Conservation (phyloP, 805 yeast species). For the Metschnikowia noctiluminum region DNA sequence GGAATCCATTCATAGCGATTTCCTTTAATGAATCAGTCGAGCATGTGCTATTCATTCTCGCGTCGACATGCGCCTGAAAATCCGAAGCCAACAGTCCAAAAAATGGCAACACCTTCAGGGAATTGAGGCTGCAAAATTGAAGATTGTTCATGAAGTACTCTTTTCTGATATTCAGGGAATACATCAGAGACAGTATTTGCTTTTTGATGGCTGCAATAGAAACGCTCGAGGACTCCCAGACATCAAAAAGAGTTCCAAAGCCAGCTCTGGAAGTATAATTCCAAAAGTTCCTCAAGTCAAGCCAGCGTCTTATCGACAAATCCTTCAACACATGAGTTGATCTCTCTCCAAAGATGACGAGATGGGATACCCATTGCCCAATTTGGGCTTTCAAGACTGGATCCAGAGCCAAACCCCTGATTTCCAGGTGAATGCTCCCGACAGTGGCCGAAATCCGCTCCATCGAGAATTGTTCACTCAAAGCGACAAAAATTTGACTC, state of each 20-base stretch:
- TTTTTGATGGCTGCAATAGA: not conserved
- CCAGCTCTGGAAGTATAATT: not conserved
- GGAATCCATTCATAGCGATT: not conserved
- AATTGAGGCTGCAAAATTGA: too few relatives aligned
- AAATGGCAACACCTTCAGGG: too few relatives aligned
- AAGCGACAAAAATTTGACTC: not conserved
- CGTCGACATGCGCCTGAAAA: constrained; percentile 1
- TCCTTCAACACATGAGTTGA: not conserved
- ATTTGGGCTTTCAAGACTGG: not conserved
- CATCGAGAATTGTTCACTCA: not conserved
- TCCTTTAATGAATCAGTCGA: not conserved
- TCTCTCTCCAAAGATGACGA: not conserved
- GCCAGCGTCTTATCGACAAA: not conserved
- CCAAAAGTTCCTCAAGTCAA: not conserved
- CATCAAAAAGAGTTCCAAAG: not conserved
- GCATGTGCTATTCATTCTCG: constrained; percentile 1
- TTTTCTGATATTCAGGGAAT: too few relatives aligned
- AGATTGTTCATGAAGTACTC: too few relatives aligned
- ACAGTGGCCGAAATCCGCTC: not conserved
- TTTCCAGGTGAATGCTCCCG: not conserved
- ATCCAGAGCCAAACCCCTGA: not conserved
- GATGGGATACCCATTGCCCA: not conserved
- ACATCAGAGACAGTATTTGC: not conserved
- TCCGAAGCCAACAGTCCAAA: constrained; percentile 1
- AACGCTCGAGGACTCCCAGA: not conserved